A percentile compares a stretch with the other conserved stretches of the same genome.
Conservation (phyloP, 352 stramenopile species). For the Phytophthora uliginosa region DNA sequence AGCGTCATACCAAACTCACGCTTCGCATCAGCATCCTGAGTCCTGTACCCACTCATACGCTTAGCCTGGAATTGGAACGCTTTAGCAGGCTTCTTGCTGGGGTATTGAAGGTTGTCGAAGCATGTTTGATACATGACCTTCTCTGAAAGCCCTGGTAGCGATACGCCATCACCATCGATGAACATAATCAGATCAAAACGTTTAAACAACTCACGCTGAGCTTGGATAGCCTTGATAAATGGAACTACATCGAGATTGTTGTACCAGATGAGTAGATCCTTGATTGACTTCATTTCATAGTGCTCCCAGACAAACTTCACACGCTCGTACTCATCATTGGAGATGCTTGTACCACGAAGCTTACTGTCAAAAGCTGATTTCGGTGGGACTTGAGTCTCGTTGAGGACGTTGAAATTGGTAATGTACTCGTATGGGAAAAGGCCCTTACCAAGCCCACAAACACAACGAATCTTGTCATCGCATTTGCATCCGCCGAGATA, state of each 20-base stretch:
- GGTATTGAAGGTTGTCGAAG: neutral
- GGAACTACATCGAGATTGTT: neutral
- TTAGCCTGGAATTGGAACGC: neutral
- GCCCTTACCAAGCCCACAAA: conserved; percentile 21
- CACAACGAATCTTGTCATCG: conserved; percentile 41
- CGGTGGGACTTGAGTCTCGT: neutral
- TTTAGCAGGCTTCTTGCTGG: neutral
- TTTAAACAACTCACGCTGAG: neutral
- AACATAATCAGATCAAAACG: neutral
- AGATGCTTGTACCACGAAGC: neutral
- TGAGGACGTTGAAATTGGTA: neutral
- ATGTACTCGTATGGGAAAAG: neutral
- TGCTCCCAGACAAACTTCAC: neutral
- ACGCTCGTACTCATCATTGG: neutral
- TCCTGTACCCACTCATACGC: neutral
- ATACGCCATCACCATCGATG: neutral
- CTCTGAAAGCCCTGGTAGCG: neutral
- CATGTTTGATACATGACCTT: neutral
- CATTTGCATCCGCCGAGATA: conserved; percentile 46
- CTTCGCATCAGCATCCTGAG: neutral
- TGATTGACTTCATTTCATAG: neutral
- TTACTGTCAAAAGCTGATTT: neutral
- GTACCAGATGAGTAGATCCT: neutral
- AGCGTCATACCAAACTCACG: too few species aligned
- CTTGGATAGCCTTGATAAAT: neutral